A percentile compares a stretch with the other conserved stretches of the same genome.
These are phyloP conservation scores for Cercospora beticola DNA, from an alignment of 2,329 filamentous ascomycete genomes.

Conservation along the genomic window DNA sequence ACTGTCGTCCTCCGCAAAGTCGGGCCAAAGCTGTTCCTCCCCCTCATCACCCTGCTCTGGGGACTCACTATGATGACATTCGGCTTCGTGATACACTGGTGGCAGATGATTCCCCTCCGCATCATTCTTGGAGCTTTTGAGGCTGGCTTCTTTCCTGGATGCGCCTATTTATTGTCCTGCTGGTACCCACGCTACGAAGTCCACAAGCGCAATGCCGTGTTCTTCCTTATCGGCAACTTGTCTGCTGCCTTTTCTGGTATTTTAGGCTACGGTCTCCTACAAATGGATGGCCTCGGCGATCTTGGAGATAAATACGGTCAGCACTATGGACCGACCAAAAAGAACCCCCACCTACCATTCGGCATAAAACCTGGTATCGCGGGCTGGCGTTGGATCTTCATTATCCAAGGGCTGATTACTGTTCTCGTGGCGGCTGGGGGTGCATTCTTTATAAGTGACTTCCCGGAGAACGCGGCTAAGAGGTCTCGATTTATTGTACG, in stretches of 20 bases:
- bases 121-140: constrained; percentile 64
- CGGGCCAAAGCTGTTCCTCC: constrained; percentile 47
- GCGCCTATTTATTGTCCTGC: constrained; percentile 69
- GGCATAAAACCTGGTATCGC: constrained; percentile 40
- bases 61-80: constrained; percentile 63
- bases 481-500: constrained; percentile 37
- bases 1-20: constrained; percentile 67
- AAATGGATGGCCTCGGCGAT: constrained; percentile 50
- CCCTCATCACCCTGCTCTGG: constrained; percentile 54
- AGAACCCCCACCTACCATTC: constrained; percentile 26
- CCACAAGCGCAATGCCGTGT: constrained; percentile 44
- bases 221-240: constrained; percentile 52
- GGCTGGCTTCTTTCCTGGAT: constrained; percentile 53
- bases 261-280: constrained; percentile 38
- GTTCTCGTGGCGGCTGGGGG: constrained; percentile 42
- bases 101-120: constrained; percentile 55
- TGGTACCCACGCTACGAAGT: constrained; percentile 47
- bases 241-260: constrained; percentile 52
- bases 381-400: constrained; percentile 50
- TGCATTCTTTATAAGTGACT: constrained; percentile 48
- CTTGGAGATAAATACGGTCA: constrained; percentile 35
- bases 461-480: constrained; percentile 44
- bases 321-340: constrained; percentile 36
- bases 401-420: constrained; percentile 47
- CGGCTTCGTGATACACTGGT: constrained; percentile 59